Conservation (phyloP, 2,329 filamentous ascomycete genomes). For the Penicillium italicum region DNA sequence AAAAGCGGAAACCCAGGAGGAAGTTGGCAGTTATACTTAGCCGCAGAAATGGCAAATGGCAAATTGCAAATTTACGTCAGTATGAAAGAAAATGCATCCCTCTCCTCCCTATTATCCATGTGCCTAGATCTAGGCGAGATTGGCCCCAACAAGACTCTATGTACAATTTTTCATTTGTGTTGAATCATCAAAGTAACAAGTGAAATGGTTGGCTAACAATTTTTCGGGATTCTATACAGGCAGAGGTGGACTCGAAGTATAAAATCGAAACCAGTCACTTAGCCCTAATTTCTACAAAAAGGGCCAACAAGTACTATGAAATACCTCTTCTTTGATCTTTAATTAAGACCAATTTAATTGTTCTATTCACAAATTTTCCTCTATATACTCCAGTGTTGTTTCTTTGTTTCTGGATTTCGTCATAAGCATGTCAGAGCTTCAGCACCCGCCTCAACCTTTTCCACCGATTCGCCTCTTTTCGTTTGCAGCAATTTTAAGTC, state of each 20-base stretch:
- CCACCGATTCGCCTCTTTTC: neutral
- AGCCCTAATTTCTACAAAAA: neutral
- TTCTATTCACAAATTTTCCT: neutral
- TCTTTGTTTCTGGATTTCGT: neutral
- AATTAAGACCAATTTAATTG: neutral
- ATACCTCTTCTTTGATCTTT: neutral
- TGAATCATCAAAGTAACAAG: neutral
- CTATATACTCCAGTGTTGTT: neutral
- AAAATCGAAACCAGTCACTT: neutral
- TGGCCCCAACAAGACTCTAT: neutral
- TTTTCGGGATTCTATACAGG: neutral
- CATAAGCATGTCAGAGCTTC: conserved; percentile 9
- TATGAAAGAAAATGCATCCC: conserved; percentile 8
- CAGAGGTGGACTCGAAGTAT: neutral
- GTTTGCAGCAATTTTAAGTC: conserved; percentile 6
- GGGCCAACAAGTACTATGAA: neutral
- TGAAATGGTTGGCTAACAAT: neutral
- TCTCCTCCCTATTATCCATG: neutral
- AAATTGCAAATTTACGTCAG: conserved; percentile 16
- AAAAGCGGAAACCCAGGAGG: neutral
- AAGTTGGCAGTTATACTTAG: conserved; percentile 5
- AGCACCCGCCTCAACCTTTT: neutral
- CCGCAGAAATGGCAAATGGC: conserved; percentile 15
- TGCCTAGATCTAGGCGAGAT: neutral
- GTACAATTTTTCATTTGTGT: neutral